Conservation (phyloP, 768 basidiomycete genomes). For the Mycena galopus region DNA sequence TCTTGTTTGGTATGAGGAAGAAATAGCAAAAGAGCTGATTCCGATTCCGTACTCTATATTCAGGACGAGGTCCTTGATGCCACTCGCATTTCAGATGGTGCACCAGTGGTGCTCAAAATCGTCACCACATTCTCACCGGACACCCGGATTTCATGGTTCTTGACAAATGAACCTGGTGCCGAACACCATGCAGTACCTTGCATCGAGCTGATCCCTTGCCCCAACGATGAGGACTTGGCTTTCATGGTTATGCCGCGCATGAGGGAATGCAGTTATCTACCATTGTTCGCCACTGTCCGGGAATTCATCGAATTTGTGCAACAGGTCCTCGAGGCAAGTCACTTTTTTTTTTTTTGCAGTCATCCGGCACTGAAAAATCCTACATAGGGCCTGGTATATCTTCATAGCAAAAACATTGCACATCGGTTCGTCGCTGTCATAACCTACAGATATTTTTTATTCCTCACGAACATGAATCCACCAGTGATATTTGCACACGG, state of each 20-base stretch:
- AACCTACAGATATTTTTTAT: background rate
- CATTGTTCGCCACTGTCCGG: background rate
- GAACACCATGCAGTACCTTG: background rate
- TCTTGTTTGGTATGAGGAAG: too few species aligned
- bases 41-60: too few species aligned
- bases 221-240: background rate
- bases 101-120: background rate
- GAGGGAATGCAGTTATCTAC: background rate
- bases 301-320: conserved; percentile 9
- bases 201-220: background rate
- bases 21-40: too few species aligned
- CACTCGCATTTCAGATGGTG: background rate
- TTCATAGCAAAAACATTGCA: conserved; percentile 12
- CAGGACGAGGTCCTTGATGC: conserved; percentile 3
- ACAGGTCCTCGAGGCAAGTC: conserved; percentile 3
- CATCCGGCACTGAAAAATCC: too few species aligned
- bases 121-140: background rate
- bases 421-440: conserved; percentile 17
- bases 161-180: background rate
- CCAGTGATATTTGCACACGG: conserved; percentile 8
- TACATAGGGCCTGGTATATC: conserved; percentile 18
- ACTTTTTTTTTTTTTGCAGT: too few species aligned
- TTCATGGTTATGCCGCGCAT: background rate
- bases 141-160: too few species aligned
- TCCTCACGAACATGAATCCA: background rate